Evolutionary conservation across 192 early-diverging fungal genomes (phyloP), one percentile per base, ranked within the genome.

Genomic region (Irineochytrium annulatum): DNA sequence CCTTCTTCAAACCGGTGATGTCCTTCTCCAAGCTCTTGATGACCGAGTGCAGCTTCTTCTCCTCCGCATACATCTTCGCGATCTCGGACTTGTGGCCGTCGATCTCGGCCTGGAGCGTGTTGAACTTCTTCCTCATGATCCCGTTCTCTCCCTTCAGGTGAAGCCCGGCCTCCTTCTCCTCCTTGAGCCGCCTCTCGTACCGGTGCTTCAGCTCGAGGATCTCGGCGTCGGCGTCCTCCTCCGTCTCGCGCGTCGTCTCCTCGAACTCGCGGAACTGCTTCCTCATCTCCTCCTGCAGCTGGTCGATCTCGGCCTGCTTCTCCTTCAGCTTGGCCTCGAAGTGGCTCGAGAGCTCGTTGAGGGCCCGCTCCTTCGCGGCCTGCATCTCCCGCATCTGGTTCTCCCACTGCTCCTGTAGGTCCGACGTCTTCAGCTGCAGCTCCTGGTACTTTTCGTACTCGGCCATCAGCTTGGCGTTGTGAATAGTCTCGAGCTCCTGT

Each of bases 11-110:
- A 0, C 77, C 79, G 19, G 72, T 68, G 59, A 85, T 85, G 44
- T 85, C 83, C 57, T 84, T 84, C 54, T 85, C 83, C 55, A 85
- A 65, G 29, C 73, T 73, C 58, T 84, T 84, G 55, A 85, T 85
- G 52, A 81, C 73, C 8, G 70, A 72, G 37, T 85, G 78, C 24
- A 85, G 66, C 55, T 82, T 82, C 60, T 79, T 85, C 55, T 84
- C 81, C 65, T 84, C 81, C 17, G 62, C 62, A 55, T 69, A 75
- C 78, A 82, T 81, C 49, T 82, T 82, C 11, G 69, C 67, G 54
- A 85, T 82, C 61, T 85, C 81, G 17, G 65, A 55, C 59, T 82
- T 81, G 63, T 85, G 81, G 11, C 71, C 67, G 34, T 85, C 83
- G 44, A 85, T 84, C 60, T 85, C 83, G n/a, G 53, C 48, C 26